These are phyloP conservation scores for Tardiomyces blankii DNA, from an alignment of 1,139 yeast species.

Conservation along the genomic window DNA sequence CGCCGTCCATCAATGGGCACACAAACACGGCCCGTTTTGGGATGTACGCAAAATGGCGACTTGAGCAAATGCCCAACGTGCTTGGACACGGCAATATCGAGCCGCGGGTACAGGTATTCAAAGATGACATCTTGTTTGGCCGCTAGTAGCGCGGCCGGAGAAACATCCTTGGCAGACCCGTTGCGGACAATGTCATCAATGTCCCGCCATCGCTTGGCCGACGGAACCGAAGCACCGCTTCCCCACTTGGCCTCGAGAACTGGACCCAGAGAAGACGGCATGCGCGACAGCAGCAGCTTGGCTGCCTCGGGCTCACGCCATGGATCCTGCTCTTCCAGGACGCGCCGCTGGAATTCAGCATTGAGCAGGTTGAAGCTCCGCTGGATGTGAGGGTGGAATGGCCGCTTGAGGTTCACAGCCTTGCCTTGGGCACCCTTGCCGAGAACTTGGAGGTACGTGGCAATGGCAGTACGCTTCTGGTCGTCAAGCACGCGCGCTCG, in stretches of 20 bases:
- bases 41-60: slow-evolving; percentile 98
- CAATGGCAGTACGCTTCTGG: slow-evolving; percentile 58
- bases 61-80: slow-evolving; percentile 86
- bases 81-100: slow-evolving; percentile 87
- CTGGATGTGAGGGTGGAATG: slow-evolving; percentile 70
- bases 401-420: slow-evolving; percentile 44
- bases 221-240: slow-evolving; percentile 19
- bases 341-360: slow-evolving; percentile 48
- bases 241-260: slow-evolving; percentile 36
- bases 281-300: slow-evolving; percentile 46
- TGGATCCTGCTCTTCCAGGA: slow-evolving; percentile 78
- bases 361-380: slow-evolving; percentile 64
- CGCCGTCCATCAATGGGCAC: slow-evolving; percentile 70
- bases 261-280: slow-evolving; percentile 45
- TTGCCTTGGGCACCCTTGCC: slow-evolving; percentile 39
- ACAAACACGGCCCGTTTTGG: slow-evolving; percentile 92
- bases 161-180: slow-evolving; percentile 32
- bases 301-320: slow-evolving; percentile 47
- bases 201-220: slow-evolving; percentile 70
- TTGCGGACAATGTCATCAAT: slow-evolving; percentile 49
- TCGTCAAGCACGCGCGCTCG: slow-evolving; percentile 72
- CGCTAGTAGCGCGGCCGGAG: slow-evolving; percentile 38
- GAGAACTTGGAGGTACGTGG: slow-evolving; percentile 73
- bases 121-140: slow-evolving; percentile 79
- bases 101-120: slow-evolving; percentile 75